Conservation (phyloP, 768 basidiomycete species). For the Tricholoma flavovirens region DNA sequence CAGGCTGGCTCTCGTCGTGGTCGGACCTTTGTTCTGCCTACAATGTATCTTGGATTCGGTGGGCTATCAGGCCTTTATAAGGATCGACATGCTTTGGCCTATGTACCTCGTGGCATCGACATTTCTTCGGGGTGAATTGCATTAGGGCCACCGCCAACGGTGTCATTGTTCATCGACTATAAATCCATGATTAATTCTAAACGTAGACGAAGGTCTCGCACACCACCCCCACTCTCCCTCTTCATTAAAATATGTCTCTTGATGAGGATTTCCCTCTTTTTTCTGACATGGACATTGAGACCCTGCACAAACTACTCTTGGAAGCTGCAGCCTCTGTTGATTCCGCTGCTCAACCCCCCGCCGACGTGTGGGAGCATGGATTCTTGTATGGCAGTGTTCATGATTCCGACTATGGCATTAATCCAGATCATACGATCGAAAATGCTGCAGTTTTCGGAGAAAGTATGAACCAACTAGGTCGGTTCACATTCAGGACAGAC, state of each 20-base stretch:
- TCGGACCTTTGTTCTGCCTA: background rate
- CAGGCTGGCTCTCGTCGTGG: too few species aligned
- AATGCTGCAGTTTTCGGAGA: background rate
- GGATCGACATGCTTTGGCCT: background rate
- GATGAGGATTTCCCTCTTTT: background rate
- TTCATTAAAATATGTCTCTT: background rate
- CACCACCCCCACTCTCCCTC: background rate
- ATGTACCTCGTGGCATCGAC: background rate
- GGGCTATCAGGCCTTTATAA: background rate
- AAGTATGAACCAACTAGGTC: background rate
- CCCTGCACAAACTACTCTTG: background rate
- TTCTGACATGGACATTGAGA: background rate
- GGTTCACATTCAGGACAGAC: background rate
- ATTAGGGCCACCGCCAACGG: background rate
- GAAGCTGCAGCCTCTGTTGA: background rate
- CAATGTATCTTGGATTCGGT: background rate
- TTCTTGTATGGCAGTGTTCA: background rate
- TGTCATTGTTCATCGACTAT: background rate
- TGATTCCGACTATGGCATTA: background rate
- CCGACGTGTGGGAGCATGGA: background rate
- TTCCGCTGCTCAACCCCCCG: background rate
- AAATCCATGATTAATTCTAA: background rate
- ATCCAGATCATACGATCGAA: background rate
- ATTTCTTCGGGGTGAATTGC: background rate
- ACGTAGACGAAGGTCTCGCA: background rate